Evolutionary conservation across 148 eudicot species (phyloP).

Genomic region (Camellia granthamiana): DNA sequence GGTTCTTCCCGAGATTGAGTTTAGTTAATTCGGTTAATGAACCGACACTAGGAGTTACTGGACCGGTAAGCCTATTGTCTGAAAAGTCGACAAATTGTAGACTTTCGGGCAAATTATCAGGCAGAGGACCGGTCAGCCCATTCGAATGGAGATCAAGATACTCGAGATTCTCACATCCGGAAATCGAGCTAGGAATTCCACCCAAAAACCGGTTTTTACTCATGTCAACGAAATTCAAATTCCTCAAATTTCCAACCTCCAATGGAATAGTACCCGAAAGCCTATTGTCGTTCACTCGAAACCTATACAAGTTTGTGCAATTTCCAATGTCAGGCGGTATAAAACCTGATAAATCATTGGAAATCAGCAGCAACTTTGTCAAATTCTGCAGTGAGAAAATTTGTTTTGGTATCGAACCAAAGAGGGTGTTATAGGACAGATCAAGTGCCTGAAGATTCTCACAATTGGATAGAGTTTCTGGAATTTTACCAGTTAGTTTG

Average conservation of each 20-base stretch:
- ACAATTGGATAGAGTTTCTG: constrained; percentile 60
- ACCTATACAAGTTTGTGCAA: constrained; percentile 76
- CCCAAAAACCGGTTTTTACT: constrained; percentile 67
- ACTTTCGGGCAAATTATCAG: constrained; percentile 62
- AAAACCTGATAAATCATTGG: constrained; percentile 78
- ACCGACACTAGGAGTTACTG: constrained; percentile 54
- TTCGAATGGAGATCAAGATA: constrained; percentile 91
- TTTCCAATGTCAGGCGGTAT: constrained; percentile 80
- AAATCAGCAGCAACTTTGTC: constrained; percentile 69
- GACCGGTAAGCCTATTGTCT: constrained; percentile 66
- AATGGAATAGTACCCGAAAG: constrained; percentile 84
- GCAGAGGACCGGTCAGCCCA: constrained; percentile 57
- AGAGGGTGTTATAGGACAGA: constrained; percentile 75
- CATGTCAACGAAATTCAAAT: constrained; percentile 79
- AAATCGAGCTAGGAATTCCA: constrained; percentile 56
- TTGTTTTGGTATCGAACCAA: constrained; percentile 63
- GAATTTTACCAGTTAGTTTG: constrained; percentile 77
- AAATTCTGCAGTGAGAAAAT: constrained; percentile 62
- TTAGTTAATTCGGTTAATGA: constrained; percentile 66
- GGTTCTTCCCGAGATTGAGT: constrained; percentile 69
- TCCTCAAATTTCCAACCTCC: constrained; percentile 67
- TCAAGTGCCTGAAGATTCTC: constrained; percentile 76
- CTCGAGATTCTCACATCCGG: constrained; percentile 64
- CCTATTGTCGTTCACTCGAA: constrained; percentile 63
- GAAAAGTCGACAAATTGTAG: constrained; percentile 83